Base-by-base conservation (phyloP, 2,329 filamentous ascomycete genomes). In the Geosmithia flava region DNA sequence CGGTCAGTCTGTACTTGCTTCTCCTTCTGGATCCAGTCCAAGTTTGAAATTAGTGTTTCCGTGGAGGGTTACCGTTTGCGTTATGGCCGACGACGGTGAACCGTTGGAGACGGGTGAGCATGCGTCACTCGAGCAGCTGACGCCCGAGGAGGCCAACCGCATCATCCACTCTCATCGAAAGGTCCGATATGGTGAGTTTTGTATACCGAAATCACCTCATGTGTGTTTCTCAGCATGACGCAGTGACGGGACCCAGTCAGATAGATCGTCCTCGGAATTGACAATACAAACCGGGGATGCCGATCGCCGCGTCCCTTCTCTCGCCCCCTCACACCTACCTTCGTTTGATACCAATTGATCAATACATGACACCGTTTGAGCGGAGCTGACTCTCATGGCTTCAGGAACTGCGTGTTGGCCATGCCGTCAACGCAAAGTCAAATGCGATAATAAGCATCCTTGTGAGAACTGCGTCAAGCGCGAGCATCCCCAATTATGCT, bases 81-180 rank as follows among this genome's bases (percentile, higher is more conserved):
- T 53, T 58, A 74, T 74, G 71, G 59, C 68, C 51, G 70, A 73
- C 49, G 62, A 65, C 51, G 62, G 68, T 47, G 64, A 42, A 13
- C 16, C 46, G 33, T 16, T 13, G 29, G 49, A 67, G 47, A 63
- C 66, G 47, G 67, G 72, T 47, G 68, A 68, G 52, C 64, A 67
- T 56, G 63, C 68, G 52, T 63, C 68, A 46, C 62, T 79, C 52
- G 73, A 79, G 59, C 72, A 78, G 57, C 67, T 81, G 58, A 81
- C 76, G 44, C 74, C 78, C 10, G 80, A 83, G 60, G 79, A 83
- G 63, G 80, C 78, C 53, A 83, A 69, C 59, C 76, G 78, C 56
- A 83, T 83, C 64, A 83, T 83, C 55, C 79, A 83, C 60, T 82
- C 78, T 47, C 80, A 83, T 59, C 76, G 80, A 54, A 83, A 83